Percentiles rank a stretch among this genome's conserved stretches.
These are phyloP conservation scores for Periconia digitata DNA, from an alignment of 2,329 filamentous ascomycete species.

Conservation along the genomic window DNA sequence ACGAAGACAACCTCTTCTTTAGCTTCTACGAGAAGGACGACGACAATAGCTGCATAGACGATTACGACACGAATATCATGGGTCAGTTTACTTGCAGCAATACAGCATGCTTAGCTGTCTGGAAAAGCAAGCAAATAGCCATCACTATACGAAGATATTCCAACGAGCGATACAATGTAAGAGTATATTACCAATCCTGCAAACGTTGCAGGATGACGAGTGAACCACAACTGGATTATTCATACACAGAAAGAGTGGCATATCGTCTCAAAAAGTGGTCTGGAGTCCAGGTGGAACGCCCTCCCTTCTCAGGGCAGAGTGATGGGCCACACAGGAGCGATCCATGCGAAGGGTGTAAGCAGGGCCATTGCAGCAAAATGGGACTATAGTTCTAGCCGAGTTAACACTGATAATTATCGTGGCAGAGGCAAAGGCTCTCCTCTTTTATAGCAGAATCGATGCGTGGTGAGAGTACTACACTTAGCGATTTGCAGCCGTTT, in stretches of 20 bases:
- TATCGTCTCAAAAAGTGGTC: slow-evolving; percentile 49
- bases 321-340: slow-evolving; percentile 20
- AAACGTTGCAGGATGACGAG: slow-evolving; percentile 39
- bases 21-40: slow-evolving; percentile 37
- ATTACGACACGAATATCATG: slow-evolving; percentile 48
- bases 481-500: too few species aligned
- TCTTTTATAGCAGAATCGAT: too few species aligned
- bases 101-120: slow-evolving; percentile 33
- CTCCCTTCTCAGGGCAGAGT: slow-evolving; percentile 9
- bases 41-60: slow-evolving; percentile 15
- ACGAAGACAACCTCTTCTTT: slow-evolving; percentile 33
- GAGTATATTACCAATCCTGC: slow-evolving; percentile 50
- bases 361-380: too few species aligned
- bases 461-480: too few species aligned
- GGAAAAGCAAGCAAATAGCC: slow-evolving; percentile 46
- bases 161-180: slow-evolving; percentile 45
- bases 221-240: slow-evolving; percentile 38
- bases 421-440: too few species aligned
- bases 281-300: slow-evolving; percentile 29
- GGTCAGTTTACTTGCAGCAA: slow-evolving; percentile 46
- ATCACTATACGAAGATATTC: slow-evolving; percentile 48
- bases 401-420: too few species aligned
- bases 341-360: slow-evolving; percentile 13
- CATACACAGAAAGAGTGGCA: slow-evolving; percentile 47
- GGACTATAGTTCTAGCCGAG: too few species aligned